Base-by-base conservation (phyloP, 208 protist species). In the Trypanosoma boissoni region DNA sequence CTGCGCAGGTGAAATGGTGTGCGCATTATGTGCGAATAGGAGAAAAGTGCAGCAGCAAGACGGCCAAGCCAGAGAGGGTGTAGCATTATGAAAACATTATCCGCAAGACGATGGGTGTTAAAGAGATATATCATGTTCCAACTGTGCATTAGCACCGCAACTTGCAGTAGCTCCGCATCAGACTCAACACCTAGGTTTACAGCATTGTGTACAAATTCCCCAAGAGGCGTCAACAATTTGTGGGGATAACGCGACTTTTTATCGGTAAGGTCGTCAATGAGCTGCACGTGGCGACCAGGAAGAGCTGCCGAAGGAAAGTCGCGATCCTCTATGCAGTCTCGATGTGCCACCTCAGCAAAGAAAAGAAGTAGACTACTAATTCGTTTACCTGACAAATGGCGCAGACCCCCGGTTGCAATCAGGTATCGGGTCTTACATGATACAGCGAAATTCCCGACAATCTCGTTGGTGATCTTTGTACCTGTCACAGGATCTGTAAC, bases 111-210 rank as follows among this genome's bases (percentile, higher is more conserved):
- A 53, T 80, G 48, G 23, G 55, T 69, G 52, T 91, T 79, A 63
- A 91, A 76, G 26, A 92, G 50, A 66, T 91, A 95, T 34, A 95
- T 74, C n/a, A 88, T 66, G 51, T 95, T 79, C 83, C 84, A 93
- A 57, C 68, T 81, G 63, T 95, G 86, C 75, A 95, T 79, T 45
- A 95, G 80, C 18, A 74, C 72, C 31, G 86, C 76, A 28, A 76
- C 72, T 66, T 91, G 80, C 52, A 90, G 60, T 61, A 93, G 61
- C 63, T 91, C 86, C 14, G 1, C 53, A 58, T 93, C 83, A 3
- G 80, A 84, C 51, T 86, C 80, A 24, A 95, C 74, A 36, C 83
- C 89, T 23, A 85, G 54, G 37, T 64, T 65, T 21, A 76, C 75
- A 12, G 86, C 80, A 64, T 83, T 78, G 60, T 88, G 74, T 24